phyloP scores from a whole-genome alignment of 257 asterid genomes.

The Craterostigma plantagineum region DNA sequence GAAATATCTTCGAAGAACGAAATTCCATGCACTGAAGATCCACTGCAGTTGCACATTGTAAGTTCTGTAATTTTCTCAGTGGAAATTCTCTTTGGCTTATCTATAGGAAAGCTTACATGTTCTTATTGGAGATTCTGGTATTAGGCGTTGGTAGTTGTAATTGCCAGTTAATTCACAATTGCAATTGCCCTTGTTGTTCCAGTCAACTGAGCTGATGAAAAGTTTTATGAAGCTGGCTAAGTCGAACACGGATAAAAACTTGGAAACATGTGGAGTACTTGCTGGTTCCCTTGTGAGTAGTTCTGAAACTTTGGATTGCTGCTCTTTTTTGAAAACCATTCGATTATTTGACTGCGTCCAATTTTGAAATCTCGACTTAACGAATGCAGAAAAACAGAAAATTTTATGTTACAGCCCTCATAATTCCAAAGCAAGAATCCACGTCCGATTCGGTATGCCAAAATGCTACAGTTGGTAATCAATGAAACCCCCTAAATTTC shows the following conservation, averaged over 20 bases:
- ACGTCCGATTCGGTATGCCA: conserved; percentile 82
- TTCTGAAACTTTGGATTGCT: conserved; percentile 1
- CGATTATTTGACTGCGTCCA: too few relatives aligned
- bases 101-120: too few relatives aligned
- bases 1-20: conserved; percentile 29
- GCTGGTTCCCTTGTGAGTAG: conserved; percentile 85
- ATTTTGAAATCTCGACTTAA: too few relatives aligned
- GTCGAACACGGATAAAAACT: conserved; percentile 66
- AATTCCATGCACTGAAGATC: conserved; percentile 52
- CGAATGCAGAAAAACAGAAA: conserved; percentile 52
- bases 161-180: not conserved
- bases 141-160: not conserved
- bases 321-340: not conserved
- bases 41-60: conserved; percentile 85
- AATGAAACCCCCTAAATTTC: conserved; percentile 2
- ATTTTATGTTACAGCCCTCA: conserved; percentile 74
- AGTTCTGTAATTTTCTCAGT: conserved; percentile 11
- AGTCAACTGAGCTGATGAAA: conserved; percentile 82
- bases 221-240: conserved; percentile 83
- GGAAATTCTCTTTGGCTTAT: not conserved
- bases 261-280: conserved; percentile 93
- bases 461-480: conserved; percentile 5
- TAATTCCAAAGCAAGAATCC: conserved; percentile 96
- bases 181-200: conserved; percentile 10
- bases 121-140: not conserved